phyloP scores from a whole-genome alignment of 1,139 yeast genomes.

The Groenewaldozyma auringiensis region DNA sequence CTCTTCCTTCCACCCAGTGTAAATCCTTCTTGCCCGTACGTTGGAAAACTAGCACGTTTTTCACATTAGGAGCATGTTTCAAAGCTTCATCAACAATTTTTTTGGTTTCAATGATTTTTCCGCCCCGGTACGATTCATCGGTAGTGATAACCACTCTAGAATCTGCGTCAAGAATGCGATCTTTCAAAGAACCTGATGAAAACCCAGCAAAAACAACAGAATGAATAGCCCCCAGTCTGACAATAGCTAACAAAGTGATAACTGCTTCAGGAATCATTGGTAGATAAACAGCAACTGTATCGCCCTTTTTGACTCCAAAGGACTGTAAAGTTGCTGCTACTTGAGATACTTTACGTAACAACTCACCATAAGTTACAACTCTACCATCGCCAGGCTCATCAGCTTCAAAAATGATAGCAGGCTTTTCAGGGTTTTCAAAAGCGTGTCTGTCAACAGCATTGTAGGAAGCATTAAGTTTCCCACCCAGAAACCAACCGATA shows the following conservation, averaged over 20 bases:
- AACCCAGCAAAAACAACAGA: slow-evolving; percentile 97
- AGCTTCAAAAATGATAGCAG: slow-evolving; percentile 88
- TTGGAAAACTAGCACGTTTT: slow-evolving; percentile 76
- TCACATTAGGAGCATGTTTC: slow-evolving; percentile 65
- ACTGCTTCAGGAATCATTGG: slow-evolving; percentile 98
- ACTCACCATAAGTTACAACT: slow-evolving; percentile 74
- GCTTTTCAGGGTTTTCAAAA: slow-evolving; percentile 70
- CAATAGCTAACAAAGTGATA: slow-evolving; percentile 88
- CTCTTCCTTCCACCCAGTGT: slow-evolving; percentile 74
- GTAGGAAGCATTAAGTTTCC: slow-evolving; percentile 87
- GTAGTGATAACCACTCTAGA: slow-evolving; percentile 88
- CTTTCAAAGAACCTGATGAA: slow-evolving; percentile 86
- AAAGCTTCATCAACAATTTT: slow-evolving; percentile 93
- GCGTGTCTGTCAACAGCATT: slow-evolving; percentile 98
- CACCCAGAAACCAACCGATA: slow-evolving; percentile 87
- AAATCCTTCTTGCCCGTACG: slow-evolving; percentile 71
- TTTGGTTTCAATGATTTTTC: slow-evolving; percentile 83
- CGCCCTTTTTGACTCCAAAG: slow-evolving; percentile 91
- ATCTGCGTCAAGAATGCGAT: slow-evolving; percentile 82
- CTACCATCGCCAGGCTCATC: slow-evolving; percentile 74
- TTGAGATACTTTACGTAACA: slow-evolving; percentile 76
- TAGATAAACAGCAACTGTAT: slow-evolving; percentile 90
- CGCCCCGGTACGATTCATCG: slow-evolving; percentile 96
- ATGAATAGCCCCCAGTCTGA: slow-evolving; percentile 93
- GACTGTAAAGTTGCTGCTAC: slow-evolving; percentile 79